Evolutionary conservation across 108 stramenopile genomes (phyloP).

Genomic region (Cyclotella atomus): DNA sequence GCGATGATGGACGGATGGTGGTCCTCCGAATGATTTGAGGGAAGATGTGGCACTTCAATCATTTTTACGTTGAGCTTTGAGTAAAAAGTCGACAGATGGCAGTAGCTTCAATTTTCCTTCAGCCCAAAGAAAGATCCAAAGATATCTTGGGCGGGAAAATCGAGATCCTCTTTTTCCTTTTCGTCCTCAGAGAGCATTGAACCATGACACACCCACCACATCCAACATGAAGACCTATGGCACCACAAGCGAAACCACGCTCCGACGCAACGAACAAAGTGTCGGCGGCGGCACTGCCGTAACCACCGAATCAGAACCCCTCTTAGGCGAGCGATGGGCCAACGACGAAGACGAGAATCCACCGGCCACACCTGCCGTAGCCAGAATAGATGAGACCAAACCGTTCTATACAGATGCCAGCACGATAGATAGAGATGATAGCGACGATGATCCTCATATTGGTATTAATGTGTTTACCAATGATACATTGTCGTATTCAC

Average conservation of each 20-base stretch:
- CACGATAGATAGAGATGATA: slow-evolving; percentile 21
- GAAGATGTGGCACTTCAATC: too few species aligned
- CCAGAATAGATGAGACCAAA: neutral
- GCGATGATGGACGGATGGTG: too few species aligned
- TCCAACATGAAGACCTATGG: neutral
- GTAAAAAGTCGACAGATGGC: too few species aligned
- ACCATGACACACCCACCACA: neutral
- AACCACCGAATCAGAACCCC: slow-evolving; percentile 31
- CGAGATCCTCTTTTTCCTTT: too few species aligned
- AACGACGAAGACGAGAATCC: slow-evolving; percentile 8
- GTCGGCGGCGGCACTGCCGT: slow-evolving; percentile 16
- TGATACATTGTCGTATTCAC: slow-evolving; percentile 31
- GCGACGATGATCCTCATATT: slow-evolving; percentile 31
- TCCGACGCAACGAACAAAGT: slow-evolving; percentile 12
- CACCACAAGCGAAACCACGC: slow-evolving; percentile 12
- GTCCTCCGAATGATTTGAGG: too few species aligned
- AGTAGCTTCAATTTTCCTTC: too few species aligned
- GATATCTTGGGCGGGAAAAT: too few species aligned
- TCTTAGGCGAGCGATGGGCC: slow-evolving; percentile 28
- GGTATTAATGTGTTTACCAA: slow-evolving; percentile 19
- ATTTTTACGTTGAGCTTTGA: too few species aligned
- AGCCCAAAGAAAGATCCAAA: too few species aligned
- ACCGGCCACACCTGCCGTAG: neutral
- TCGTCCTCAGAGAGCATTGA: too few species aligned
- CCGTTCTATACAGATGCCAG: slow-evolving; percentile 14